Base-by-base conservation (phyloP, 306 rosid species). In the Hippophae gyantsensis region DNA sequence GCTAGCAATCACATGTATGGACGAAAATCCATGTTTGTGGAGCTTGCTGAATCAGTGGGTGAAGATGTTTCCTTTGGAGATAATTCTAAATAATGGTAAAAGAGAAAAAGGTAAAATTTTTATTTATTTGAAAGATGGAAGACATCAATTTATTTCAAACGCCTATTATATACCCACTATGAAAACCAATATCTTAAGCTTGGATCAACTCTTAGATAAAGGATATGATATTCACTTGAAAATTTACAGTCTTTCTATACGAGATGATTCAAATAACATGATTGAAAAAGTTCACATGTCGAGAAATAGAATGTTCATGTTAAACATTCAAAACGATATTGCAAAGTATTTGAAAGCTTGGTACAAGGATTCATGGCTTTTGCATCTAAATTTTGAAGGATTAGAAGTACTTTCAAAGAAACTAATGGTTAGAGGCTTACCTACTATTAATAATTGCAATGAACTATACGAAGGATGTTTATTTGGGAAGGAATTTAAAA, bases 51-150 rank as follows among this genome's bases (percentile, higher is more conserved):
- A 25, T 2, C 23, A 18, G 10, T 13, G 26, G 48, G 3, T 1
- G 40, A 41, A 9, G 45, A 59, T 26, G 52, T 59, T 8, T 12
- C 52, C 3, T 59, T 59, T 14, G 10, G 55, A 48, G 65, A 61
- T 26, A 23, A 51, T 7, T 51, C 55, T 12, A 46, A 46, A 7
- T 46, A 7, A 9, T 46, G 9, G 49, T 43, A 8, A 18, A 59
- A 43, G 11, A 56, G 27, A 55, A 42, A 18, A 18, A 18, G 0
- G 62, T 42, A 42, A 58, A 3, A 43, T 58, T 42, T 27, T 3
- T 8, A 58, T 58, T 12, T 11, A 4, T 45, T 42, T 43, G 32
- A 42, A 58, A 45, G 43, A 58, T 13, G 5, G 49, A 46, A 46
- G 49, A 2, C 49, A 46, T 46, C 7, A 46, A 46, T 46, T 46